Evolutionary conservation across 768 basidiomycete species (phyloP).

Genomic region (Nevesoporus exiguus): DNA sequence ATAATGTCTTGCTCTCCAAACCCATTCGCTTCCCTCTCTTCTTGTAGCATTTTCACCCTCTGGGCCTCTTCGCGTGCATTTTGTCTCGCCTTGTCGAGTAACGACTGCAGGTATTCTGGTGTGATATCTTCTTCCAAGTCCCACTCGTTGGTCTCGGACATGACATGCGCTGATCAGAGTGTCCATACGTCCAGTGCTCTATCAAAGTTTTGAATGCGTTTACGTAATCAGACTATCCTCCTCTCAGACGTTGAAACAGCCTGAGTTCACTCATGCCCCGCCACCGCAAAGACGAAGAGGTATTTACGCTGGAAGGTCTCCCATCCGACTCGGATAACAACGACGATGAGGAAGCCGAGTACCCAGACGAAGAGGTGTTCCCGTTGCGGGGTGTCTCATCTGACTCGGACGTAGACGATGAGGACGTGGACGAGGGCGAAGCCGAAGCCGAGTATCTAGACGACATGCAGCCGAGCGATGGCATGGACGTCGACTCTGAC

Average conservation of each 20-base stretch:
- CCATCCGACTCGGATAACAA: conserved; percentile 20
- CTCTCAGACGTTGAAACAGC: neutral
- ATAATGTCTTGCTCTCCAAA: conserved; percentile 57
- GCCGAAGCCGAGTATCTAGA: conserved; percentile 39
- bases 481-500: conserved; percentile 22
- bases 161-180: neutral
- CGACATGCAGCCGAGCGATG: conserved; percentile 17
- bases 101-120: conserved; percentile 56
- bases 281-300: conserved; percentile 52
- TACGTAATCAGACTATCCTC: neutral
- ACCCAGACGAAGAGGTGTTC: conserved; percentile 64
- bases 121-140: conserved; percentile 45
- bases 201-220: neutral
- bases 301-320: conserved; percentile 70
- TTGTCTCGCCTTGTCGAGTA: conserved; percentile 59
- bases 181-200: neutral
- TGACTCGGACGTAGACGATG: conserved; percentile 14
- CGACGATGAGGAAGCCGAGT: conserved; percentile 42
- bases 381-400: conserved; percentile 56
- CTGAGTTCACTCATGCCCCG: neutral
- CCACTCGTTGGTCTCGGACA: neutral
- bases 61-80: conserved; percentile 40
- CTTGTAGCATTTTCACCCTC: conserved; percentile 22
- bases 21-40: conserved; percentile 20
- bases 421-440: conserved; percentile 23